A percentile compares a stretch with the other conserved stretches of the same genome.
phyloP scores from a whole-genome alignment of 441 rosid species.

The Erodium moschatum region DNA sequence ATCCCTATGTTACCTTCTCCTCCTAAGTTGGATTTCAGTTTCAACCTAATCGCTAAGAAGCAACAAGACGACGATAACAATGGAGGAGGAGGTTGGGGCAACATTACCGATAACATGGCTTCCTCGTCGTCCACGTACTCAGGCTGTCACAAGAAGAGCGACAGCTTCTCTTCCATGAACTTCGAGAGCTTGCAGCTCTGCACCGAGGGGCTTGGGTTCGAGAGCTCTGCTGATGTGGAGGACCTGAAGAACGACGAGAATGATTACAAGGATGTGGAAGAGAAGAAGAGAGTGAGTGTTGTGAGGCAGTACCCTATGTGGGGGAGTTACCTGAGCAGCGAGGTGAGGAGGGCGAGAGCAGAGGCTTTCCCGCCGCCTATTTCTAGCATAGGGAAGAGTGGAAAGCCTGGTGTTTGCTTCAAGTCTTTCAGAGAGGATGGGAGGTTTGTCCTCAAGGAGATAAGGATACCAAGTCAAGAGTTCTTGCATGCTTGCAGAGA shows the following conservation, averaged over 20 bases:
- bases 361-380: slow-evolving; percentile 56
- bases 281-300: slow-evolving; percentile 17
- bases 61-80: slow-evolving; percentile 4
- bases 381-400: slow-evolving; percentile 47
- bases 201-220: slow-evolving; percentile 82
- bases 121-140: slow-evolving; percentile 14
- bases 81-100: slow-evolving; percentile 6
- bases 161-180: slow-evolving; percentile 31
- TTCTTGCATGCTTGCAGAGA: slow-evolving; percentile 63
- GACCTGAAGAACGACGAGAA: slow-evolving; percentile 30
- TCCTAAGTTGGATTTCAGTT: slow-evolving; percentile 18
- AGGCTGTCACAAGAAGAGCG: slow-evolving; percentile 26
- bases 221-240: slow-evolving; percentile 63
- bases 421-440: slow-evolving; percentile 70
- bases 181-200: slow-evolving; percentile 64
- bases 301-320: slow-evolving; percentile 6
- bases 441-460: slow-evolving; percentile 69
- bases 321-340: slow-evolving; percentile 19
- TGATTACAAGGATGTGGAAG: slow-evolving; percentile 23
- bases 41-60: slow-evolving; percentile 12
- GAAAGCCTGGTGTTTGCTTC: slow-evolving; percentile 62
- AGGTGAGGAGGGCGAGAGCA: slow-evolving; percentile 27
- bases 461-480: slow-evolving; percentile 62
- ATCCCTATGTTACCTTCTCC: not conserved
- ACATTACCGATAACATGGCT: slow-evolving; percentile 15